Evolutionary conservation across 108 stramenopile species (phyloP).

Genomic region (Cyclotella kingstonii): DNA sequence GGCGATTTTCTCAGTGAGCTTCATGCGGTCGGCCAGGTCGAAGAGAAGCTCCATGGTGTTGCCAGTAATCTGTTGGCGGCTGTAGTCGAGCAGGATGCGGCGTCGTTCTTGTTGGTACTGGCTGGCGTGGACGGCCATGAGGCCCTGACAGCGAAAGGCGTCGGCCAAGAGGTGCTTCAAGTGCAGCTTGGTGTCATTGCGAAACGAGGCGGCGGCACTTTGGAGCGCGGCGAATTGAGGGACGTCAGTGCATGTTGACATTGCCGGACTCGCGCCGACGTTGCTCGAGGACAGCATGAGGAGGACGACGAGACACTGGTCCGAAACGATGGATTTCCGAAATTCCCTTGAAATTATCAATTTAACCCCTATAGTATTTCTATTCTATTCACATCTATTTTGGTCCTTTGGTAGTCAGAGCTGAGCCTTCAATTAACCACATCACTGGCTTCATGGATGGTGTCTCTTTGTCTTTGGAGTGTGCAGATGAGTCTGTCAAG

Average conservation of each 20-base stretch:
- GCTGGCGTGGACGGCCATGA: slow-evolving; percentile 62
- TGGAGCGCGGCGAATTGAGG: slow-evolving; percentile 81
- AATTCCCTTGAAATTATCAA: no score
- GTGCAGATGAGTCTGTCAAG: background rate
- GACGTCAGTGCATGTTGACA: slow-evolving; percentile 70
- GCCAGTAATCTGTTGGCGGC: slow-evolving; percentile 92
- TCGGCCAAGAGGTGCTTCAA: slow-evolving; percentile 74
- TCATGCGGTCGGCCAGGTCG: slow-evolving; percentile 86
- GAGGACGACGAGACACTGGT: no score
- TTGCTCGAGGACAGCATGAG: no score
- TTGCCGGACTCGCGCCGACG: slow-evolving; percentile 11
- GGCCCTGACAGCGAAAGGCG: slow-evolving; percentile 67
- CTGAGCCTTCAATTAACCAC: background rate
- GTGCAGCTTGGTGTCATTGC: slow-evolving; percentile 77
- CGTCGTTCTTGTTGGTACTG: slow-evolving; percentile 32
- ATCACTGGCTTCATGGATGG: slow-evolving; percentile 19
- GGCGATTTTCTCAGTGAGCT: slow-evolving; percentile 72
- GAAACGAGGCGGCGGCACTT: slow-evolving; percentile 63
- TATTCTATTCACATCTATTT: no score
- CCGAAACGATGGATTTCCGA: no score
- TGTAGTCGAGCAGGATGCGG: slow-evolving; percentile 92
- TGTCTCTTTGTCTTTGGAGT: background rate
- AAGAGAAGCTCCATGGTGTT: slow-evolving; percentile 93
- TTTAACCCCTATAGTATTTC: no score
- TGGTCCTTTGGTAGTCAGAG: no score